Conservation (phyloP, 2,329 filamentous ascomycete species). For the Purpureocillium lavendulum region DNA sequence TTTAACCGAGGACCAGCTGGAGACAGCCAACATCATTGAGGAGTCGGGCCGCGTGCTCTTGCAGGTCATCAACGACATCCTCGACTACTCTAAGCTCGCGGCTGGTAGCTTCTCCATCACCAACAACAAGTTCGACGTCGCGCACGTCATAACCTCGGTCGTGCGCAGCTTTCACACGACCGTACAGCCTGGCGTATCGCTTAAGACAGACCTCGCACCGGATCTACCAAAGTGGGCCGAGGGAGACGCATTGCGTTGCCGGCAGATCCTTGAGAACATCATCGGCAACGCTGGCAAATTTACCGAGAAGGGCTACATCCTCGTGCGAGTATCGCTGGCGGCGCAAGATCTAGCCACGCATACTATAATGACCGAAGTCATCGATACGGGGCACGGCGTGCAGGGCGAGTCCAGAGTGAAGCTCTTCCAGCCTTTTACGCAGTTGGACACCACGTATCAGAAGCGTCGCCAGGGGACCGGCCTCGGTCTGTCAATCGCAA, state of each 20-base stretch:
- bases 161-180: conserved; percentile 39
- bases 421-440: conserved; percentile 48
- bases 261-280: conserved; percentile 55
- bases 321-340: conserved; percentile 30
- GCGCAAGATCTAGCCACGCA: conserved; percentile 32
- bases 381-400: conserved; percentile 47
- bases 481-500: conserved; percentile 48
- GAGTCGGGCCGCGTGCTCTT: conserved; percentile 51
- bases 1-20: conserved; percentile 44
- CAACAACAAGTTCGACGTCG: conserved; percentile 40
- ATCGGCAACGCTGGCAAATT: conserved; percentile 55
- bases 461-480: conserved; percentile 48
- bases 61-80: conserved; percentile 56
- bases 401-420: conserved; percentile 31
- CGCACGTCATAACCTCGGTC: conserved; percentile 36
- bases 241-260: conserved; percentile 51
- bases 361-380: conserved; percentile 40
- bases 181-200: conserved; percentile 34
- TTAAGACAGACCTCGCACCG: conserved; percentile 34
- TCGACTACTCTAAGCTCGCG: conserved; percentile 58
- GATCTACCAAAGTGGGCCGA: conserved; percentile 39
- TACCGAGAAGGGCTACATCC: conserved; percentile 45
- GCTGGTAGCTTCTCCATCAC: conserved; percentile 51
- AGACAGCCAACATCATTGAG: conserved; percentile 48
- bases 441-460: conserved; percentile 43